Base-by-base conservation (phyloP, 1,139 yeast genomes). In the Arxiozyma heterogenica region DNA sequence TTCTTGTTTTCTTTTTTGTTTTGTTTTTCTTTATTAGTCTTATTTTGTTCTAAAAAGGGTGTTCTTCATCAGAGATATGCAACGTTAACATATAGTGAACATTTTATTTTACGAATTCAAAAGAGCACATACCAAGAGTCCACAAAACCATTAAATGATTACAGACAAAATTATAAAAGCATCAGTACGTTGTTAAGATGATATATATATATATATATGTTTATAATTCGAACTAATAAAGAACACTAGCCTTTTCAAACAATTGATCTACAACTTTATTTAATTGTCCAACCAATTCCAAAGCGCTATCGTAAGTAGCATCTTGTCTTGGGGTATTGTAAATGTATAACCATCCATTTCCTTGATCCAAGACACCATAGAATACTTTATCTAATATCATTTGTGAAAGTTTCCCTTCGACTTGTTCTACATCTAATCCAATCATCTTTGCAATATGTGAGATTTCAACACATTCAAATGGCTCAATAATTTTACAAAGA, bases 301-400 rank as follows among this genome's bases (percentile, higher is more conserved):
- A 79, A 44, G 95, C 87, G 51, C 93, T 83, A 60, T 86, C 95
- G 67, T 93, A 94, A 49, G 95, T 84, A 46, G 90, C 88, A 70
- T 93, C 98, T 58, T 83, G 82, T 67, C 81, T 82, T 50, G 96
- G 96, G 66, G 91, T 89, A 58, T 89, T 95, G 66, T 88, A 93
- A 56, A 93, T 82, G 62, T 90, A 84, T 62, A 93, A 79, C 96
- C 98, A 93, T 7, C 98, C 98, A 68, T 91, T 91, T 49, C 98
- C 98, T 75, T 93, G 99, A 70, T 93, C 98, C 64, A 93, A 77
- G 49, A 94, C 98, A 50, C 98, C 99, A 66, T 85, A 86, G 64
- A 94, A 89, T 18, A 91, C 88, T 67, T 89, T 86, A 70, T 93
- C 98, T 63, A 93, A 78, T 63, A 93, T 93, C 98, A 93, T 93